Evolutionary conservation across 23 red algal species (phyloP), one percentile per base, ranked within the genome.

Genomic region (Gracilariopsis chorda): DNA sequence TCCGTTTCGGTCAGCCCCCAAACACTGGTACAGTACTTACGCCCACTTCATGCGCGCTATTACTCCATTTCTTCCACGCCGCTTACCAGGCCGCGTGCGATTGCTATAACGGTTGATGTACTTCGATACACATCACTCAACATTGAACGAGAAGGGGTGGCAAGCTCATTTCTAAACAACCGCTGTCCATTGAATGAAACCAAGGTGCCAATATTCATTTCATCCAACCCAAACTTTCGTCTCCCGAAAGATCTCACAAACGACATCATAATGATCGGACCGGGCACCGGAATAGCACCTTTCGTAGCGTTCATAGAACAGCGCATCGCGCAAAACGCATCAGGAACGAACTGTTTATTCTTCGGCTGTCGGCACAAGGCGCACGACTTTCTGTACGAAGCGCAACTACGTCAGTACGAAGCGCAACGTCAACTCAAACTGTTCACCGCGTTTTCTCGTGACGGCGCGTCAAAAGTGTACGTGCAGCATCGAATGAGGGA

Each of bases 1-100:
- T 79, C 89, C 6, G 79, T 89, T 28, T 43, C 87, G 1, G 45
- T 99, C 8, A 39, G 77, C 1, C 59, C 82, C 46, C 78, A 78
- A 65, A 55, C 94, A 68, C 73, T 99, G n/a, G 51, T 83, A 19
- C 25, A 96, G 43, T n/a, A 65, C 7, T 71, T 99, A 25, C 82
- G 92, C 1, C 58, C 97, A 10, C 84, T 99, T 32, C 78, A 90
- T 29, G 89, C 97, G 2, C 90, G 97, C 27, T 99, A 91, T 61
- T 99, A 99, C 61, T 99, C 97, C 24, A 93, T 95, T 77, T 91
- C 97, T 40, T 96, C 93, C 5, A 94, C 97, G 23, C 90, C 94
- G 24, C 17, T 77, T 9, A 84, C 80, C 35, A 78, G 33, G 36
- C 51, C 90, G 14, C 62, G 52, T 10, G 57, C 48, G 4, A 88